phyloP scores from a whole-genome alignment of 345 rosid species.

The Acer negundo region DNA sequence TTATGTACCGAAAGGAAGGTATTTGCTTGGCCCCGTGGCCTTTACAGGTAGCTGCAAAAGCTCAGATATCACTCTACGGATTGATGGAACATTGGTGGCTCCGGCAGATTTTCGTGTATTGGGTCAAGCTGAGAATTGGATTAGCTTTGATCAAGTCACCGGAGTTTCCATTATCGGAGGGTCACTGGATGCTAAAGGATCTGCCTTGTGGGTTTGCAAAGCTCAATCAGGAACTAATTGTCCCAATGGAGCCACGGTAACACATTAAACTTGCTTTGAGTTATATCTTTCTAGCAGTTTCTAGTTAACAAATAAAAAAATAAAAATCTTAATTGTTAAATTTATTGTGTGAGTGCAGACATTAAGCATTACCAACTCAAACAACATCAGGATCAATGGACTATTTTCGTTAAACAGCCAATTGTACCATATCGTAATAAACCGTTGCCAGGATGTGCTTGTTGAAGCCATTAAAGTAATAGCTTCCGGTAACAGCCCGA shows the following conservation, averaged over 20 bases:
- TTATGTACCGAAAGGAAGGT: too few species aligned
- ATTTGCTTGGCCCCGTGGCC: too few species aligned
- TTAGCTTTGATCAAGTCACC: conserved; percentile 43
- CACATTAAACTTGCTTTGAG: neutral
- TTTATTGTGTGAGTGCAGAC: conserved; percentile 13
- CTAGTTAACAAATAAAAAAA: neutral
- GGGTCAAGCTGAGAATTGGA: conserved; percentile 43
- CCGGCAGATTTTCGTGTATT: conserved; percentile 44
- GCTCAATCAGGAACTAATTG: conserved; percentile 29
- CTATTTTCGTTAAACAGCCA: conserved; percentile 32
- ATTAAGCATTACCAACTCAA: conserved; percentile 24
- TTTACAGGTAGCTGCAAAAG: conserved; percentile 42
- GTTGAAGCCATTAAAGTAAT: conserved; percentile 19
- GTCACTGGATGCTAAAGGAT: conserved; percentile 55
- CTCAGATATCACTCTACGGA: conserved; percentile 38
- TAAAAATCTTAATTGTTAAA: neutral
- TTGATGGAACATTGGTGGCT: conserved; percentile 53
- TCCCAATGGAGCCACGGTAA: conserved; percentile 65
- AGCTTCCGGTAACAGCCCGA: conserved; percentile 29
- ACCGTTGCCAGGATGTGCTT: conserved; percentile 21
- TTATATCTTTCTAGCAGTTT: neutral
- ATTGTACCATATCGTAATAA: conserved; percentile 28
- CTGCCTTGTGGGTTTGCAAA: conserved; percentile 60
- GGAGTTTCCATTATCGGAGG: conserved; percentile 55
- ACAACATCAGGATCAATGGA: conserved; percentile 17